Percentiles rank a stretch among this genome's conserved stretches.
phyloP scores from a whole-genome alignment of 116 monocot genomes.

The Zostera marina region DNA sequence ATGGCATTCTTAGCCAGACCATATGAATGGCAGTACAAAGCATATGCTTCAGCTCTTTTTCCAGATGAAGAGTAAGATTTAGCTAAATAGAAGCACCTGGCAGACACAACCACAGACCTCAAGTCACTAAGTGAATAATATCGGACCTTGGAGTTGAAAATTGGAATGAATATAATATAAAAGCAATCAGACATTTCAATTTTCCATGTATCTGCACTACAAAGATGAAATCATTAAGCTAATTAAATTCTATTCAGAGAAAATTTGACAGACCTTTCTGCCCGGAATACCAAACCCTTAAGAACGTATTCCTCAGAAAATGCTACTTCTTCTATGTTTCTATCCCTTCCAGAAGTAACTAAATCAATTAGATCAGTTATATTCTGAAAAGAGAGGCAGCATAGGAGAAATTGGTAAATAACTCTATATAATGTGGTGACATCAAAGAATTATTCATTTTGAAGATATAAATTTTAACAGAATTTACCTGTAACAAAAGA shows the following conservation, averaged over 20 bases:
- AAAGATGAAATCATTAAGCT: too few relatives aligned
- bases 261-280: slow-evolving; percentile 52
- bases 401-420: neutral
- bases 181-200: too few relatives aligned
- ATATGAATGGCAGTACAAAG: slow-evolving; percentile 61
- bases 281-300: slow-evolving; percentile 64
- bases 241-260: neutral
- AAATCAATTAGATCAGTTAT: slow-evolving; percentile 80
- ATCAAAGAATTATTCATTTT: neutral
- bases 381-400: slow-evolving; percentile 38
- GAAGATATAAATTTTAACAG: neutral
- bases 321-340: slow-evolving; percentile 60
- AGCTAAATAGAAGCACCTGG: slow-evolving; percentile 91
- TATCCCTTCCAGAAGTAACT: slow-evolving; percentile 90
- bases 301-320: slow-evolving; percentile 60
- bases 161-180: neutral
- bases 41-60: slow-evolving; percentile 92
- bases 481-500: slow-evolving; percentile 79
- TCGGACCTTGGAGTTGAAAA: neutral
- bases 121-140: neutral
- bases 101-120: slow-evolving; percentile 2
- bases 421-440: neutral
- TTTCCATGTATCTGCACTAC: too few relatives aligned
- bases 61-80: slow-evolving; percentile 91
- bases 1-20: slow-evolving; percentile 48